phyloP scores from a whole-genome alignment of 495 filamentous ascomycete genomes.

The Recurvomyces mirabilis region DNA sequence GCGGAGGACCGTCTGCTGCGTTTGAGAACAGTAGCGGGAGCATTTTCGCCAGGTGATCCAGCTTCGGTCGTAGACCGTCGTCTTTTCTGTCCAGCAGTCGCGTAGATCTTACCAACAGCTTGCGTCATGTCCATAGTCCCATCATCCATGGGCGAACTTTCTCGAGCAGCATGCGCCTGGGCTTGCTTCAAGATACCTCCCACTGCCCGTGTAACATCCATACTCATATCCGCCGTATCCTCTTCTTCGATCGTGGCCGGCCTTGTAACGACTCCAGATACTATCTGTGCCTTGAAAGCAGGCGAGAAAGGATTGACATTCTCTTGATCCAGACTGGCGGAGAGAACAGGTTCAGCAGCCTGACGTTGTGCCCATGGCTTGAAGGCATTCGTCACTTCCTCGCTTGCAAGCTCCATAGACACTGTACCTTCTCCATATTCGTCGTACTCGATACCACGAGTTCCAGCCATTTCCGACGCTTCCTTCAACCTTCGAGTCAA shows the following conservation, averaged over 20 bases:
- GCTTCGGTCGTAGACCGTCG: constrained; percentile 17
- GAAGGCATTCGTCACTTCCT: constrained; percentile 67
- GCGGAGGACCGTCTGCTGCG: constrained; percentile 20
- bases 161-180: constrained; percentile 18
- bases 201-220: constrained; percentile 40
- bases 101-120: constrained; percentile 29
- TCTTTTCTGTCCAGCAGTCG: constrained; percentile 17
- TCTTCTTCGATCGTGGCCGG: constrained; percentile 16
- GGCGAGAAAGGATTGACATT: constrained; percentile 46
- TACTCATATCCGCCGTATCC: constrained; percentile 35
- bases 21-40: not conserved
- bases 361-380: constrained; percentile 52
- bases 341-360: constrained; percentile 21
- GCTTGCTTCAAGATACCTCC: constrained; percentile 31
- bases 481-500: constrained; percentile 67
- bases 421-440: constrained; percentile 51
- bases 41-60: constrained; percentile 11
- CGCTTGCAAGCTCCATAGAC: constrained; percentile 65
- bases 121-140: constrained; percentile 35
- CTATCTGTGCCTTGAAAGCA: constrained; percentile 19
- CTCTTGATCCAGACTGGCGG: constrained; percentile 46
- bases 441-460: constrained; percentile 47
- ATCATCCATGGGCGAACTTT: constrained; percentile 11
- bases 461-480: constrained; percentile 63
- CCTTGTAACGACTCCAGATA: constrained; percentile 5